A percentile compares a stretch with the other conserved stretches of the same genome.
Conservation (phyloP, 1,284 basidiomycete species). For the Pyrrhoderma noxium region DNA sequence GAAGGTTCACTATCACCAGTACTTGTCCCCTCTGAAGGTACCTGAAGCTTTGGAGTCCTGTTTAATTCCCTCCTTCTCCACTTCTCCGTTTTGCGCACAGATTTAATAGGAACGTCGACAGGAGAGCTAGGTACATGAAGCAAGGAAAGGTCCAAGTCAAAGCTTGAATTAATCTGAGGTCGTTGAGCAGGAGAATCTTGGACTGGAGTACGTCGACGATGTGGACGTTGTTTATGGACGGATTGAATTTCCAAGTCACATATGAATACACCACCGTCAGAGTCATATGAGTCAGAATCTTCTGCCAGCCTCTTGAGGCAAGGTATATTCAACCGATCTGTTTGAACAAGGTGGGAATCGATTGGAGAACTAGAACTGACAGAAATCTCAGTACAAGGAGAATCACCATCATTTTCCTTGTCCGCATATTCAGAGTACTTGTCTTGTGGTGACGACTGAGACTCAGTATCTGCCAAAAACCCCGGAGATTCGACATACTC, state of each 20-base stretch:
- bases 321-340: constrained; percentile 15
- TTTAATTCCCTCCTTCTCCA: constrained; percentile 2
- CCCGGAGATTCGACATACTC: constrained; percentile 18
- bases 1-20: constrained; percentile 1
- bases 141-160: background rate
- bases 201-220: constrained; percentile 35
- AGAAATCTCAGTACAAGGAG: background rate
- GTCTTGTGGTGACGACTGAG: background rate
- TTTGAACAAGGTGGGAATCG: constrained; percentile 17
- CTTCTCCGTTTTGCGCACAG: background rate
- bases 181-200: background rate
- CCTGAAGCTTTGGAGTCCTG: background rate
- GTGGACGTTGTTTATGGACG: constrained; percentile 65
- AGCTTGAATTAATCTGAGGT: background rate
- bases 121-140: constrained; percentile 2
- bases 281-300: constrained; percentile 15
- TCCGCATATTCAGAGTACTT: constrained; percentile 5
- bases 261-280: constrained; percentile 25
- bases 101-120: constrained; percentile 1
- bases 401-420: background rate
- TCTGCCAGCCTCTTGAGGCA: constrained; percentile 9
- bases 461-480: constrained; percentile 36
- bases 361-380: too few species aligned
- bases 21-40: background rate
- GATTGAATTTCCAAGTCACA: constrained; percentile 59